These are phyloP conservation scores for Mucor piriformis DNA, from an alignment of 371 early-diverging fungal species.

Conservation along the genomic window DNA sequence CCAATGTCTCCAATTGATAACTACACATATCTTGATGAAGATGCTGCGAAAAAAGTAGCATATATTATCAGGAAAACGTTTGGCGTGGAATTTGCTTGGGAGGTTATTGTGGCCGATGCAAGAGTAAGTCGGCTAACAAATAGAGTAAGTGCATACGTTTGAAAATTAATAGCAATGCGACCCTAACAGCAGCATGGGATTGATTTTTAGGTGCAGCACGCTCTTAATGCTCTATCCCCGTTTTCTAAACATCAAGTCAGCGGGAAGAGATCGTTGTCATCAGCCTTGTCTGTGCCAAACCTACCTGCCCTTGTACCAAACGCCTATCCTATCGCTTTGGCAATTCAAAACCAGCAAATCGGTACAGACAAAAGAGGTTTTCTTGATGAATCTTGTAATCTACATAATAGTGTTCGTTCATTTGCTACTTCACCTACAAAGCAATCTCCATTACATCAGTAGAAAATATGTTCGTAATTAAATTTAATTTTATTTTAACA, in stretches of 20 bases:
- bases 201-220: constrained; percentile 16
- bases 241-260: constrained; percentile 9
- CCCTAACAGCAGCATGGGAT: too few species aligned
- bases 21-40: constrained; percentile 54
- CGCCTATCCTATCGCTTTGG: constrained; percentile 3
- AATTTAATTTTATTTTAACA: not conserved
- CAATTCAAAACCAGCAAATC: constrained; percentile 1
- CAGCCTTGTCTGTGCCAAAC: not conserved
- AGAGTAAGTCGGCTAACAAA: constrained; percentile 33
- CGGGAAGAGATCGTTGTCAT: not conserved
- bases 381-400: not conserved
- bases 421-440: not conserved
- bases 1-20: constrained; percentile 51
- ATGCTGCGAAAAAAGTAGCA: constrained; percentile 67
- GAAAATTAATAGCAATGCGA: not conserved
- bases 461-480: not conserved
- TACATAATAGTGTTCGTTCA: not conserved
- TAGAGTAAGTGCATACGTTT: not conserved
- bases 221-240: constrained; percentile 17
- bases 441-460: constrained; percentile 3
- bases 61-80: constrained; percentile 74
- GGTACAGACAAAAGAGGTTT: not conserved
- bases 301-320: not conserved
- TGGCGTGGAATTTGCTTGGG: constrained; percentile 81
- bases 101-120: constrained; percentile 63